Conservation (phyloP, 768 basidiomycete genomes). For the Tricholoma matsutake region DNA sequence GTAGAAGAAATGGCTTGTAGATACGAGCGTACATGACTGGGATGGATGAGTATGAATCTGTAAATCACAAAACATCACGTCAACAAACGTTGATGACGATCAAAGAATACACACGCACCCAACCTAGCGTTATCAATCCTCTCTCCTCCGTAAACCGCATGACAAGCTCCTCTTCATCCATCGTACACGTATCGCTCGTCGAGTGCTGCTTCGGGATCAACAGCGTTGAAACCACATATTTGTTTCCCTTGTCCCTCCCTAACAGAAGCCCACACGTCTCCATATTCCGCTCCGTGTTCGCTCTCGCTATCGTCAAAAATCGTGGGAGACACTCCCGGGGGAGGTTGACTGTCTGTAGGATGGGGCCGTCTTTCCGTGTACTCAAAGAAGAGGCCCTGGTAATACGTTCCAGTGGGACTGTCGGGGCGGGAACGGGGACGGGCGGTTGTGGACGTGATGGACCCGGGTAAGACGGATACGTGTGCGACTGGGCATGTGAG, state of each 20-base stretch:
- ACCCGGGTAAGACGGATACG: constrained; percentile 18
- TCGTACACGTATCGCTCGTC: constrained; percentile 89
- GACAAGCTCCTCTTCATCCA: constrained; percentile 88
- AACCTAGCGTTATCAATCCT: constrained; percentile 82
- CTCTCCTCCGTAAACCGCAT: constrained; percentile 81
- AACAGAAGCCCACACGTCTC: constrained; percentile 88
- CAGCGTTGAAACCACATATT: constrained; percentile 73
- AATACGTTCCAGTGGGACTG: constrained; percentile 11
- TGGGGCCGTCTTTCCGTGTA: constrained; percentile 16
- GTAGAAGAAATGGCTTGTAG: constrained; percentile 20
- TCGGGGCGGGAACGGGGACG: constrained; percentile 14
- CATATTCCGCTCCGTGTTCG: constrained; percentile 73
- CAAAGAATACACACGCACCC: constrained; percentile 53
- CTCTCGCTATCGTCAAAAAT: constrained; percentile 73
- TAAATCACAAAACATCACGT: background rate
- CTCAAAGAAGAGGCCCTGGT: constrained; percentile 3
- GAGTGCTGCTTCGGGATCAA: constrained; percentile 87
- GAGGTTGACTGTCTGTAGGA: constrained; percentile 55
- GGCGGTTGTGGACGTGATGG: constrained; percentile 26
- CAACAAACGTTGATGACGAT: constrained; percentile 4
- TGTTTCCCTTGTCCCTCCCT: constrained; percentile 60
- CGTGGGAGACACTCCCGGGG: constrained; percentile 72
- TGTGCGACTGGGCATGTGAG: constrained; percentile 24
- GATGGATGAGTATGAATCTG: constrained; percentile 93
- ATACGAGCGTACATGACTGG: constrained; percentile 76